These are phyloP conservation scores for Xylariales sp. DNA, from an alignment of 2,329 filamentous ascomycete genomes.

Conservation along the genomic window DNA sequence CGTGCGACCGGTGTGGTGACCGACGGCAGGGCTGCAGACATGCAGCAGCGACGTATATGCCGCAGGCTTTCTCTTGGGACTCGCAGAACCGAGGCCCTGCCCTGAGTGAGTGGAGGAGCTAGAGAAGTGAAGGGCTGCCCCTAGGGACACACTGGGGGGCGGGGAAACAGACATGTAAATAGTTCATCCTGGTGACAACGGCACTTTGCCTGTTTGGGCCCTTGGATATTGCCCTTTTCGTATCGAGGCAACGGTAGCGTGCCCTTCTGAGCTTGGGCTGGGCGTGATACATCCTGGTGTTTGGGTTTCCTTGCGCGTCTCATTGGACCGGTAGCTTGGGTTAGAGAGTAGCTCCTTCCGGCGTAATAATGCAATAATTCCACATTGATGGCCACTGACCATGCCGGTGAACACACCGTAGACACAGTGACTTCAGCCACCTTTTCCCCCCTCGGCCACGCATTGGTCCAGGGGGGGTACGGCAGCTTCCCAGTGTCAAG, in stretches of 20 bases:
- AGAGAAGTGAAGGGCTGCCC: constrained; percentile 10
- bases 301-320: constrained; percentile 1
- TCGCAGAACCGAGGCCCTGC: constrained; percentile 12
- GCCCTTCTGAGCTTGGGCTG: constrained; percentile 12
- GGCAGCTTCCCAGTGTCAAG: too few species aligned
- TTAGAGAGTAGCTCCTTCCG: neutral
- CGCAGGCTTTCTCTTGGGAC: constrained; percentile 13
- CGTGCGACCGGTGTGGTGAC: constrained; percentile 22
- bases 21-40: constrained; percentile 19
- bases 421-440: neutral
- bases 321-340: constrained; percentile 1
- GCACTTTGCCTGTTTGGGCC: constrained; percentile 31
- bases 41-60: constrained; percentile 12
- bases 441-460: too few species aligned
- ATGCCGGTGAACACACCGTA: neutral
- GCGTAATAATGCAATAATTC: constrained; percentile 5
- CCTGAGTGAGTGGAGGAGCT: constrained; percentile 7
- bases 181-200: constrained; percentile 19
- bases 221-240: constrained; percentile 30
- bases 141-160: constrained; percentile 29
- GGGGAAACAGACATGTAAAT: constrained; percentile 19
- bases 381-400: constrained; percentile 6
- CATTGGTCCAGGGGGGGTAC: too few species aligned
- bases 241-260: constrained; percentile 19
- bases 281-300: constrained; percentile 20